These are phyloP conservation scores for Stephania yunnanensis DNA, from an alignment of 164 flowering plant genomes.

Conservation along the genomic window DNA sequence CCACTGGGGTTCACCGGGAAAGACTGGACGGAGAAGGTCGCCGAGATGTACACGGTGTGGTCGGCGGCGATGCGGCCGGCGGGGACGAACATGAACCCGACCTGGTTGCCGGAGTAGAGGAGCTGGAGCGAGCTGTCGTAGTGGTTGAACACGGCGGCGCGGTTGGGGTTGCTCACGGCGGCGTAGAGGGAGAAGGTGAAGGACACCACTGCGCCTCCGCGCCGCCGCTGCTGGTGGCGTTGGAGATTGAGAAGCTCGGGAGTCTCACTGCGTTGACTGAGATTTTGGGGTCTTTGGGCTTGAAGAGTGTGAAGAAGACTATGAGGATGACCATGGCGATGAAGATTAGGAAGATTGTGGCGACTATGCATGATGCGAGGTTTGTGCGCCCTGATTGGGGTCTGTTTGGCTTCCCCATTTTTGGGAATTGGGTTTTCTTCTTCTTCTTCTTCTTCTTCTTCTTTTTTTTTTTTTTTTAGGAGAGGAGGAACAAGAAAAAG, in stretches of 20 bases:
- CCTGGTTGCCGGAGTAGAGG: slow-evolving; percentile 60
- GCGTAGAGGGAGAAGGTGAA: slow-evolving; percentile 87
- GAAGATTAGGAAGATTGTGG: slow-evolving; percentile 70
- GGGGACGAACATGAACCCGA: slow-evolving; percentile 94
- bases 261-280: slow-evolving; percentile 64
- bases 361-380: slow-evolving; percentile 82
- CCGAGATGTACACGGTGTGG: slow-evolving; percentile 68
- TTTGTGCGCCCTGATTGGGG: slow-evolving; percentile 52
- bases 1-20: slow-evolving; percentile 45
- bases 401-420: slow-evolving; percentile 10
- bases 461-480: neutral
- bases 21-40: slow-evolving; percentile 70
- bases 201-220: neutral
- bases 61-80: slow-evolving; percentile 78
- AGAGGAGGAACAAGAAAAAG: neutral
- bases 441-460: too few relatives aligned
- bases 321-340: slow-evolving; percentile 47
- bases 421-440: neutral
- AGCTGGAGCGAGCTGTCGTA: slow-evolving; percentile 87
- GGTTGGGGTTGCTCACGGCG: slow-evolving; percentile 76
- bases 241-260: slow-evolving; percentile 67
- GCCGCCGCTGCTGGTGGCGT: slow-evolving; percentile 42
- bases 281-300: slow-evolving; percentile 67
- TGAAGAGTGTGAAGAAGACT: slow-evolving; percentile 83
- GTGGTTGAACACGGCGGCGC: slow-evolving; percentile 74